Conservation (phyloP, 2,329 filamentous ascomycete genomes). For the Aureobasidium sp. region DNA sequence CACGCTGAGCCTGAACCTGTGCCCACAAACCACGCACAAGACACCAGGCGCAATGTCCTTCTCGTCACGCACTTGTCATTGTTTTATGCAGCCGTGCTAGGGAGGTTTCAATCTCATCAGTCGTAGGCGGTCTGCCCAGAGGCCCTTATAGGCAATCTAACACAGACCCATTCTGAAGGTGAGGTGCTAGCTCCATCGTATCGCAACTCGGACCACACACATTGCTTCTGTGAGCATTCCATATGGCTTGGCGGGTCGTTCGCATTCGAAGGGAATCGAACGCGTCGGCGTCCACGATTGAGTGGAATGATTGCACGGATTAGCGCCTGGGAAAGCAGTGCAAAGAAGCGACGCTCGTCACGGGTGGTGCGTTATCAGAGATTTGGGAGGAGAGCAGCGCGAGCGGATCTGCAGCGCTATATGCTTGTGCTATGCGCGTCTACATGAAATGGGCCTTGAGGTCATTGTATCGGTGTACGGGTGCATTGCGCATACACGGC, state of each 20-base stretch:
- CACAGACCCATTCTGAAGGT: conserved; percentile 1
- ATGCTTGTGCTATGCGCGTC: conserved; percentile 7
- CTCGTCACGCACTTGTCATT: conserved; percentile 2
- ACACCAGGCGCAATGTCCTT: conserved; percentile 4
- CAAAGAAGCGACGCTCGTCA: neutral
- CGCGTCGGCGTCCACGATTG: neutral
- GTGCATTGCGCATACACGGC: conserved; percentile 2
- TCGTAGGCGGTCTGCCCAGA: neutral
- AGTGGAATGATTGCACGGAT: conserved; percentile 1
- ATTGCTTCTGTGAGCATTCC: conserved; percentile 11
- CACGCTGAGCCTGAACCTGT: neutral
- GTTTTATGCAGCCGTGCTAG: neutral
- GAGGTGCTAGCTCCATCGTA: conserved; percentile 7
- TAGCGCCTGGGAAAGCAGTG: conserved; percentile 1
- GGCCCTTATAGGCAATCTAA: conserved; percentile 1
- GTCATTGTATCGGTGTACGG: conserved; percentile 10
- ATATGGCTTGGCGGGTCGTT: conserved; percentile 1
- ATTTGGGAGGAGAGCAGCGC: neutral
- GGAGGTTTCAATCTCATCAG: neutral
- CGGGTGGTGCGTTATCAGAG: neutral
- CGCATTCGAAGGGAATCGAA: neutral
- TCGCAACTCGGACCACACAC: conserved; percentile 2
- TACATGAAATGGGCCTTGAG: conserved; percentile 1
- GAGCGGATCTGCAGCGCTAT: conserved; percentile 12
- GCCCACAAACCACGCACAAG: neutral